Base-by-base conservation (phyloP, 2,329 filamentous ascomycete genomes). In the Cercospora citrullina region DNA sequence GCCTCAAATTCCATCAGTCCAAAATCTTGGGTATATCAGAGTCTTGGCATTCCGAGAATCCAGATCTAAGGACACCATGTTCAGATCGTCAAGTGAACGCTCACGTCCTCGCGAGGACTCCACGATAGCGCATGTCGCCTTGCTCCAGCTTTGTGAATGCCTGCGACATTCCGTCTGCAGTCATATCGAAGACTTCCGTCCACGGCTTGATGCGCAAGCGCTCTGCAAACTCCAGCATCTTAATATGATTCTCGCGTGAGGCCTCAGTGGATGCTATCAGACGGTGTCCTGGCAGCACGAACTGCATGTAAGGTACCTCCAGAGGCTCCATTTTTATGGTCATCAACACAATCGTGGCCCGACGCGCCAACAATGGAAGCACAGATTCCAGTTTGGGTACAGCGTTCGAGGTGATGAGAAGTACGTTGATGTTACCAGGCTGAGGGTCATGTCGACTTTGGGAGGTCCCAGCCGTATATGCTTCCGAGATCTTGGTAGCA, bases 71-170 rank as follows among this genome's bases (percentile, higher is more conserved):
- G 26, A 8, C 12, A 10, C 2, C 12, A 16, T 26, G 21, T 12
- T n/a, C 23, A 53, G 23, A 53, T 26, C 2, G 26, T 53, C 14
- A 53, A 14, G 9, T n/a, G 48, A 16, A 14, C 23, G 9, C 23
- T 63, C 48, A 57, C 21, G 61, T 21, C 28, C 31, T 61, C 2
- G 58, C 48, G 10, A 80, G 72, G 2, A 82, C 81, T 73, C 80
- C 82, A 36, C 82, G 76, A 74, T 83, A 84, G 69, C 82, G 76
- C 80, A 83, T 82, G 61, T 80, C 75, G 5, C 81, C 81, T 16
- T 76, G 76, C 48, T 80, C 76, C 55, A 84, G 72, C 8, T 73
- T 78, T 5, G 75, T 57, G 75, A 84, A 82, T 0, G 82, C 82
- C n/a, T 78, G 71, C 23, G 75, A 76, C 12, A 83, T 77, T 26